Percentiles rank a stretch among this genome's conserved stretches.
Conservation (phyloP, 1,139 yeast species). For the Yamadazyma friedrichii region DNA sequence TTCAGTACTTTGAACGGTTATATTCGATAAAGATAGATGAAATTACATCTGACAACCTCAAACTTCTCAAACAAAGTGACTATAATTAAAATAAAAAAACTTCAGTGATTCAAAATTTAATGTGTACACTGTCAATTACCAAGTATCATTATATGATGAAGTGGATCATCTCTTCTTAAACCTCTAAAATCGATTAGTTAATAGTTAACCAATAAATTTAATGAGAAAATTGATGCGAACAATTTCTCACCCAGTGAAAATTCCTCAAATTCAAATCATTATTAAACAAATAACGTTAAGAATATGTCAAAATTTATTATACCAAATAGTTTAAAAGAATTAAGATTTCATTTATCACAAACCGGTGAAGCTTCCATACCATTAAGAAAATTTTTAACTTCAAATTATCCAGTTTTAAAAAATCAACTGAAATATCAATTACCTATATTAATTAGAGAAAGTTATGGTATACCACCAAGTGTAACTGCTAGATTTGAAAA, state of each 20-base stretch:
- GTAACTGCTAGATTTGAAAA: conserved; percentile 67
- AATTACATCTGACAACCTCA: too few species aligned
- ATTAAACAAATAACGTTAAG: not conserved
- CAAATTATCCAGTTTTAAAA: conserved; percentile 62
- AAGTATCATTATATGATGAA: too few species aligned
- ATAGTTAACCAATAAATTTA: too few species aligned
- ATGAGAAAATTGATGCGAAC: not conserved
- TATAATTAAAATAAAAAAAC: too few species aligned
- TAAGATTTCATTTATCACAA: conserved; percentile 78
- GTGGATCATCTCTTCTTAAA: too few species aligned
- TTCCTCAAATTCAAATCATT: conserved; percentile 3
- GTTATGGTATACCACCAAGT: conserved; percentile 68
- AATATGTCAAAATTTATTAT: conserved; percentile 57
- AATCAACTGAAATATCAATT: conserved; percentile 40
- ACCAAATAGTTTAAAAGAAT: conserved; percentile 68
- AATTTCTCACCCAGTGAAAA: conserved; percentile 9
- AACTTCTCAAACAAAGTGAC: too few species aligned
- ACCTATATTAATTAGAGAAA: conserved; percentile 76
- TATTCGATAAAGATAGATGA: too few species aligned
- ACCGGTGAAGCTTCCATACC: conserved; percentile 69
- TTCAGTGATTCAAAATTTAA: too few species aligned
- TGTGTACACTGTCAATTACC: too few species aligned
- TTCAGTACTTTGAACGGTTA: too few species aligned
- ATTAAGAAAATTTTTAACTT: conserved; percentile 59
- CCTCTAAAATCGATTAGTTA: too few species aligned